Evolutionary conservation across 1,284 basidiomycete genomes (phyloP), one percentile per base, ranked within the genome.

Genomic region (Polyporus tsugae): DNA sequence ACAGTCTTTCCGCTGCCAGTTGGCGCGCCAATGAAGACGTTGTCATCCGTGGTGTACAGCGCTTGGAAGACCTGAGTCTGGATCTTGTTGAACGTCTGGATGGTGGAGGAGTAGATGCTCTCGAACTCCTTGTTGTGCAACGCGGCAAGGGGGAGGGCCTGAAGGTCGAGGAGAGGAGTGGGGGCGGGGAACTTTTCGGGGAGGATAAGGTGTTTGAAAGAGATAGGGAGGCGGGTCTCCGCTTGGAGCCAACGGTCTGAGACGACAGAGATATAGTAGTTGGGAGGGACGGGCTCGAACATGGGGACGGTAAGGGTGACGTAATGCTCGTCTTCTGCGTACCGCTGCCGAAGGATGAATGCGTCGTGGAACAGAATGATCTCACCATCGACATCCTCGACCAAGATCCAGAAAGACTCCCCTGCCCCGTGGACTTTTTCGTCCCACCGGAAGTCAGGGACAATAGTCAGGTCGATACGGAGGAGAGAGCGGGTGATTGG

Each of bases 31-130:
- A 99, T 91, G 77, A 99, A 95, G 52, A 97, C 92, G 75, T 96
- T 98, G 78, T 99, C 97, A 78, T 99, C 96, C 0, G 95, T 93
- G 0, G 95, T 97, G 80, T 97, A 99, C 0, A 99, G 84, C 0
- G 97, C 96, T 75, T 99, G 97, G 91, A 99, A 99, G 44, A 98
- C 96, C 82, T 99, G 98, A 0, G 96, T 99, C 80, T 99, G 98
- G 73, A 99, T 98, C 83, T 98, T 99, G 88, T 99, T 99, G 87
- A 99, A 98, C 0, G 87, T 89, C 70, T 90, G 84, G 72, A 97
- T 92, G 0, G 87, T 87, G 19, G 86, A 87, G 0, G 90, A 87
- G 80, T 98, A 99, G 55, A 98, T 88, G 5, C 85, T 84, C 78
- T 99, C 95, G 73, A 93, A 98, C 69, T 95, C 94, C 77, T 91